Conservation (phyloP, 2,329 filamentous ascomycete genomes). For the Epichloe brachyelytri region DNA sequence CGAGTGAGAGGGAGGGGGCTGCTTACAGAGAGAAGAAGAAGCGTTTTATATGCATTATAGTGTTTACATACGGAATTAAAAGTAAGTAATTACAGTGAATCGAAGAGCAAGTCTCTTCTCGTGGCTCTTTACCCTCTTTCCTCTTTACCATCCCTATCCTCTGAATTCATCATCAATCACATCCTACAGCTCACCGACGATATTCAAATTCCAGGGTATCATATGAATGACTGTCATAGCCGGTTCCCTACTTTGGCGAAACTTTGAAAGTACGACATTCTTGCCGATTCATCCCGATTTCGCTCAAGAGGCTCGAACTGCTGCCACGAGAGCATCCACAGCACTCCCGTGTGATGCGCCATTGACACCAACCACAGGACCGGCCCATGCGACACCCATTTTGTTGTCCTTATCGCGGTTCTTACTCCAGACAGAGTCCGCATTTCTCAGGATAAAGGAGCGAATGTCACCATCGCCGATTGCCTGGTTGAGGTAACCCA, state of each 20-base stretch:
- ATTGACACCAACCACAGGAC: constrained; percentile 37
- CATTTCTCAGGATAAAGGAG: constrained; percentile 45
- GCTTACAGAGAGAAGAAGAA: neutral
- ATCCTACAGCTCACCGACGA: neutral
- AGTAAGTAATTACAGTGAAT: neutral
- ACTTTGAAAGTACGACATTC: no score
- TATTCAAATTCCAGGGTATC: neutral
- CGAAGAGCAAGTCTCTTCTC: neutral
- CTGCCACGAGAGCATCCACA: constrained; percentile 54
- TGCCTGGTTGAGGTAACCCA: constrained; percentile 41
- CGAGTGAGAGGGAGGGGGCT: no score
- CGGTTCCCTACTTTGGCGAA: no score
- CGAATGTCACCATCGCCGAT: constrained; percentile 36
- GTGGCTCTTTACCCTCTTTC: neutral
- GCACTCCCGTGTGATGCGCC: constrained; percentile 52
- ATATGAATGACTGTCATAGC: neutral
- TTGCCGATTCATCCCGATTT: neutral
- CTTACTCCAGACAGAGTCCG: constrained; percentile 51
- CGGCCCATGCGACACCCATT: constrained; percentile 53
- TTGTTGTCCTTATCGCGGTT: constrained; percentile 36
- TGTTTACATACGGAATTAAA: neutral
- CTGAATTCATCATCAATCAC: neutral
- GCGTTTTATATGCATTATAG: neutral
- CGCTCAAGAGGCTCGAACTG: constrained; percentile 27
- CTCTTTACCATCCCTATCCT: neutral